Evolutionary conservation across 129 eudicot genomes (phyloP).

Genomic region (Chrysanthemum lavandulifolium): DNA sequence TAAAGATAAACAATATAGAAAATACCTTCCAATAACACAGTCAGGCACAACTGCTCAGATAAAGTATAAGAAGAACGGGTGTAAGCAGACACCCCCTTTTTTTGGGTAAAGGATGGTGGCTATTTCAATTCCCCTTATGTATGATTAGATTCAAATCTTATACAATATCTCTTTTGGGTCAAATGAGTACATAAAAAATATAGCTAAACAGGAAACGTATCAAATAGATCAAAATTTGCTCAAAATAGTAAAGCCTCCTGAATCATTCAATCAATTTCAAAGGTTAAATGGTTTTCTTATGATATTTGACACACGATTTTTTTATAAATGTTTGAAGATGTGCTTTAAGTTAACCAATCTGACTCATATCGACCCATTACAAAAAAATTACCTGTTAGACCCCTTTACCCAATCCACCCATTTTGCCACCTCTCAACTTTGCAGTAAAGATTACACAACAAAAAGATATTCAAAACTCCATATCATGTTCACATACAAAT

Average conservation of each 20-base stretch:
- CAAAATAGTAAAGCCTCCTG: background rate
- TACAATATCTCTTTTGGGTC: background rate
- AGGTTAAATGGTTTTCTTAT: no score
- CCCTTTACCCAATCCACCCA: background rate
- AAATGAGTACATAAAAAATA: background rate
- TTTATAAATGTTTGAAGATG: no score
- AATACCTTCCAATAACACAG: background rate
- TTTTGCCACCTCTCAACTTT: background rate
- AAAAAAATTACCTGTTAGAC: background rate
- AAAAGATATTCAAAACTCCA: background rate
- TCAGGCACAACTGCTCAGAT: background rate
- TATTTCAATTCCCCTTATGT: background rate
- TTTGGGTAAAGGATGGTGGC: background rate
- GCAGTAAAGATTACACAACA: background rate
- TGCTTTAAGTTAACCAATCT: background rate
- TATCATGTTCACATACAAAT: background rate
- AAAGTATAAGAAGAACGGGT: background rate
- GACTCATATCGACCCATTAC: background rate
- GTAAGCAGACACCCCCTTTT: background rate
- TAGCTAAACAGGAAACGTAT: background rate
- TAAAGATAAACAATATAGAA: background rate
- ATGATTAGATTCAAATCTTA: background rate
- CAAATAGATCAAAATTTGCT: background rate
- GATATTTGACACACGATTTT: no score
- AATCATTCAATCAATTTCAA: background rate